Evolutionary conservation across 108 stramenopile genomes (phyloP).

Genomic region (Cyclotella atomus): DNA sequence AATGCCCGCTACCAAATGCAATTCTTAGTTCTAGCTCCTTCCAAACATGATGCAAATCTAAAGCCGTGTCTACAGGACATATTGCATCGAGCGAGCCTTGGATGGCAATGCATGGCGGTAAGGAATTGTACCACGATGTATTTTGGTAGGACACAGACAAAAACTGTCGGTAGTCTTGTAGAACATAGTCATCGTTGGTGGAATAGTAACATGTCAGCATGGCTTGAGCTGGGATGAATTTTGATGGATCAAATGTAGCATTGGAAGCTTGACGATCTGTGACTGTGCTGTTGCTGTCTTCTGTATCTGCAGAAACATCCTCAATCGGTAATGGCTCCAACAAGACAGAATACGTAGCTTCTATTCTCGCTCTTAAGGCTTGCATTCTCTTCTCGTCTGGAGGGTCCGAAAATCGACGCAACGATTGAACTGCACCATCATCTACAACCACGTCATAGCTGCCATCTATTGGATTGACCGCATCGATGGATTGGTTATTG

Average conservation of each 20-base stretch:
- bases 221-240: conserved; percentile 67
- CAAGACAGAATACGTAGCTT: no score
- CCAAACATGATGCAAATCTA: conserved; percentile 65
- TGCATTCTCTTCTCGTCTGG: neutral
- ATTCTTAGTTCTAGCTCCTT: conserved; percentile 71
- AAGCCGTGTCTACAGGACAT: conserved; percentile 77
- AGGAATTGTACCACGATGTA: conserved; percentile 36
- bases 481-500: conserved; percentile 18
- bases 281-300: neutral
- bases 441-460: neutral
- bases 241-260: conserved; percentile 28
- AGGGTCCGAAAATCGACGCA: conserved; percentile 44
- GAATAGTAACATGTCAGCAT: conserved; percentile 85
- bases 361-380: no score
- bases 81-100: conserved; percentile 76
- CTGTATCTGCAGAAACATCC: neutral
- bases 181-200: conserved; percentile 57
- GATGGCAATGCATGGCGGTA: conserved; percentile 68
- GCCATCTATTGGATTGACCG: conserved; percentile 1
- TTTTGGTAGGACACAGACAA: conserved; percentile 24
- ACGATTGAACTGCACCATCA: conserved; percentile 23
- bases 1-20: conserved; percentile 64
- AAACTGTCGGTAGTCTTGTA: conserved; percentile 30
- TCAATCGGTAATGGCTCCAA: conserved; percentile 22
- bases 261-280: conserved; percentile 9